Evolutionary conservation across 768 basidiomycete species (phyloP).

Genomic region (Daedaleopsis sinensis): DNA sequence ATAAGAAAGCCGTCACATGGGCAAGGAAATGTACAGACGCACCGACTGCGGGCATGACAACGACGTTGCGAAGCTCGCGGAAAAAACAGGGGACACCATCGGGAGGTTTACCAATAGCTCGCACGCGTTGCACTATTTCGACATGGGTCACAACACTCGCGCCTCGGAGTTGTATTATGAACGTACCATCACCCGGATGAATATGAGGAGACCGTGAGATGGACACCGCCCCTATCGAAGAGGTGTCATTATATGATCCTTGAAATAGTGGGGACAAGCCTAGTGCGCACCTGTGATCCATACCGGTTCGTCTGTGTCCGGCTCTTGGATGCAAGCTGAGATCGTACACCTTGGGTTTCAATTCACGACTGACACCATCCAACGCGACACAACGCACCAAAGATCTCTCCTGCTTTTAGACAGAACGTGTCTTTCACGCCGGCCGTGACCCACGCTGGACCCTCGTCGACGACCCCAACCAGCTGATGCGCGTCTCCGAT

Average conservation of each 20-base stretch:
- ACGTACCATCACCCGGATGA: conserved; percentile 76
- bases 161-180: neutral
- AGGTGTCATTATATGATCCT: neutral
- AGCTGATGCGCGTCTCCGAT: conserved; percentile 70
- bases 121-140: conserved; percentile 64
- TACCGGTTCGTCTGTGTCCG: conserved; percentile 48
- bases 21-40: conserved; percentile 15
- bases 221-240: conserved; percentile 20
- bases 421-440: conserved; percentile 57
- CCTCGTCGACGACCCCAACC: conserved; percentile 85
- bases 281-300: conserved; percentile 56
- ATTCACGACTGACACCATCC: neutral
- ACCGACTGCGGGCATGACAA: conserved; percentile 73
- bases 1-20: neutral
- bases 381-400: conserved; percentile 49
- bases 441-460: conserved; percentile 56
- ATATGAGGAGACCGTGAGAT: conserved; percentile 76
- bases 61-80: conserved; percentile 64
- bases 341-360: neutral
- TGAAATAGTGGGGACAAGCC: neutral
- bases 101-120: conserved; percentile 73
- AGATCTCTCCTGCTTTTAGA: conserved; percentile 63
- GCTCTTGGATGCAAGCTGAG: conserved; percentile 62
- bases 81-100: conserved; percentile 58
- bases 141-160: neutral